Percentiles rank a stretch among this genome's conserved stretches.
Evolutionary conservation across 2,329 filamentous ascomycete species (phyloP).

Genomic region (Neonectria magnoliae): DNA sequence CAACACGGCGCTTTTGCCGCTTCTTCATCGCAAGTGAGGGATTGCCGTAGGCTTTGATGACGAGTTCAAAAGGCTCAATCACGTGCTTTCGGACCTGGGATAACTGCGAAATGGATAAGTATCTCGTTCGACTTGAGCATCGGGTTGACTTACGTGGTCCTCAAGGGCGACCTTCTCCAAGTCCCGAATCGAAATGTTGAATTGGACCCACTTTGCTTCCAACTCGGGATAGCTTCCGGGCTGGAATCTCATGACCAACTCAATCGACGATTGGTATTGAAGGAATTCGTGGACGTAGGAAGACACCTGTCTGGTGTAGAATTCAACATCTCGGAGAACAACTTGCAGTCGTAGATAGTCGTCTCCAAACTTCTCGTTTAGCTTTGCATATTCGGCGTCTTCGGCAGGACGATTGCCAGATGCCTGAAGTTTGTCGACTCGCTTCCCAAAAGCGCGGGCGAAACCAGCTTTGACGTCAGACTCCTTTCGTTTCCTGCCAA

Average conservation of each 20-base stretch:
- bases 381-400: constrained; percentile 81
- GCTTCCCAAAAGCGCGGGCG: constrained; percentile 88
- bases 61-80: constrained; percentile 82
- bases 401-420: constrained; percentile 70
- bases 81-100: constrained; percentile 80
- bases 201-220: constrained; percentile 93
- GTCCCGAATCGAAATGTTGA: constrained; percentile 87
- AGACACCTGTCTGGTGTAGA: constrained; percentile 84
- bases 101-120: constrained; percentile 52
- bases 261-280: constrained; percentile 82
- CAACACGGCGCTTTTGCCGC: constrained; percentile 88
- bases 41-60: constrained; percentile 83
- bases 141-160: constrained; percentile 76
- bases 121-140: background rate
- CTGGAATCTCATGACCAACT: constrained; percentile 78
- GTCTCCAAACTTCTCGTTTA: constrained; percentile 88
- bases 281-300: constrained; percentile 85
- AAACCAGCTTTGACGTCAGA: constrained; percentile 87
- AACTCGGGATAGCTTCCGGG: constrained; percentile 82
- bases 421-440: constrained; percentile 84
- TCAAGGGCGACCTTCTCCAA: constrained; percentile 84
- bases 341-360: constrained; percentile 94
- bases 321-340: constrained; percentile 92
- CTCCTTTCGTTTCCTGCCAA: constrained; percentile 85
- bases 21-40: constrained; percentile 93